Evolutionary conservation across 1,284 basidiomycete genomes (phyloP), one percentile per base, ranked within the genome.

Genomic region (Somion occarium): DNA sequence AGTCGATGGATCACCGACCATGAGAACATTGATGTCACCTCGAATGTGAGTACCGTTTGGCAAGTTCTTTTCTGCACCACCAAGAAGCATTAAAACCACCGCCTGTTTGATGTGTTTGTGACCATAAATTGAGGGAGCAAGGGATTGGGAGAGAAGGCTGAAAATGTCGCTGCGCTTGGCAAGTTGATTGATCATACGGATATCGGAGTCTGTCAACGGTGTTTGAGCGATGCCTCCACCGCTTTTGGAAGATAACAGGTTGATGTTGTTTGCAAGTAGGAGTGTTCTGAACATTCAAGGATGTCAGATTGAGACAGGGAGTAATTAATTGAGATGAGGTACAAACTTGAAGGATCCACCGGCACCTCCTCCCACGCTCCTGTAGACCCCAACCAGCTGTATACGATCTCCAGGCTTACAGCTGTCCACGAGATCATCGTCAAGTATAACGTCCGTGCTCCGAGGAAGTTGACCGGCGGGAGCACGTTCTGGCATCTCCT

Each of bases 401-500:
- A 99, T 92, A 46, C 97, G 85, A 69, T 99, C 97, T 46, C 97
- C 97, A 2, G 97, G 97, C 69, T 99, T 99, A 70, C 94, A 98
- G 63, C 82, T 87, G 70, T 99, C 97, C 37, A 99, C 97, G 50
- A 99, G 74, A 68, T 99, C 97, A 62, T 98, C 96, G 59, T 98
- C 93, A 61, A 99, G 74, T 39, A 98, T 93, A 46, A 99, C 88
- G 65, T 99, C 97, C 41, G 95, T 91, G 62, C 93, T 94, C 38
- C 97, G 80, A 39, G 97, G 97, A 42, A 99, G 76, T 69, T 99
- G 96, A 24, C 97, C 97, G 19, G 97, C 89, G 18, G 97, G 97
- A 5, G 97, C 95, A 13, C 96, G 84, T 71, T 99, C 97, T 1
- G 97, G 97, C 96, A 99, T 99, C 67, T 99, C 97, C 70, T 99